Conservation (phyloP, 2,329 filamentous ascomycete genomes). For the Pseudomassariella vexata region DNA sequence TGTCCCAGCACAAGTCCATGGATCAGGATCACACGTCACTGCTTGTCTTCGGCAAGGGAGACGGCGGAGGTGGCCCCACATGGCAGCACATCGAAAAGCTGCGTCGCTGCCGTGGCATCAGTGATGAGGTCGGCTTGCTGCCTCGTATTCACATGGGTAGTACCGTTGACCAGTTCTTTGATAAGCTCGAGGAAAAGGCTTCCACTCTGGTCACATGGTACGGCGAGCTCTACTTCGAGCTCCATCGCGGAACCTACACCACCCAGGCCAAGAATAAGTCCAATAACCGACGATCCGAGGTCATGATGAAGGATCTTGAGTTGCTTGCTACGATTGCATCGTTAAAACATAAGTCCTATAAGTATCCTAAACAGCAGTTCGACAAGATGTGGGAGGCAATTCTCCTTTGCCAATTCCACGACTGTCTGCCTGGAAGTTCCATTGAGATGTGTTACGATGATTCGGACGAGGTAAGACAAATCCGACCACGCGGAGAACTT, state of each 20-base stretch:
- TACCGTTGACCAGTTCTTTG: slow-evolving; percentile 93
- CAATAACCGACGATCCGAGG: slow-evolving; percentile 84
- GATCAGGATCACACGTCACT: slow-evolving; percentile 88
- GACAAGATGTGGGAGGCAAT: slow-evolving; percentile 94
- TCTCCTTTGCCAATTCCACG: slow-evolving; percentile 93
- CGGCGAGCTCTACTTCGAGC: slow-evolving; percentile 94
- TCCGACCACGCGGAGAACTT: not conserved
- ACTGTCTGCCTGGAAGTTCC: slow-evolving; percentile 88
- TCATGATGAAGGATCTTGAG: slow-evolving; percentile 81
- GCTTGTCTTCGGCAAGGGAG: slow-evolving; percentile 92
- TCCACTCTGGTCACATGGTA: slow-evolving; percentile 89
- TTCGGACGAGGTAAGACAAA: slow-evolving; percentile 62
- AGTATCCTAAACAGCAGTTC: slow-evolving; percentile 89
- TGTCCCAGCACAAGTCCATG: slow-evolving; percentile 91
- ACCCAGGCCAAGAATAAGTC: slow-evolving; percentile 96
- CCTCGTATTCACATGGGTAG: slow-evolving; percentile 85
- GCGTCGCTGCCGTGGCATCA: slow-evolving; percentile 82
- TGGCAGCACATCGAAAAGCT: slow-evolving; percentile 94
- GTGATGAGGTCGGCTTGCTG: slow-evolving; percentile 76
- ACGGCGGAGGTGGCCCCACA: slow-evolving; percentile 91
- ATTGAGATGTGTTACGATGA: slow-evolving; percentile 99
- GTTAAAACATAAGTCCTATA: slow-evolving; percentile 65
- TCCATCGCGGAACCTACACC: slow-evolving; percentile 95
- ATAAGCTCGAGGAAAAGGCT: slow-evolving; percentile 73
- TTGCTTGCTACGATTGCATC: slow-evolving; percentile 81